Percentiles rank a stretch among this genome's conserved stretches.
phyloP scores from a whole-genome alignment of 805 yeast genomes.

The Scheffersomyces lignosus region DNA sequence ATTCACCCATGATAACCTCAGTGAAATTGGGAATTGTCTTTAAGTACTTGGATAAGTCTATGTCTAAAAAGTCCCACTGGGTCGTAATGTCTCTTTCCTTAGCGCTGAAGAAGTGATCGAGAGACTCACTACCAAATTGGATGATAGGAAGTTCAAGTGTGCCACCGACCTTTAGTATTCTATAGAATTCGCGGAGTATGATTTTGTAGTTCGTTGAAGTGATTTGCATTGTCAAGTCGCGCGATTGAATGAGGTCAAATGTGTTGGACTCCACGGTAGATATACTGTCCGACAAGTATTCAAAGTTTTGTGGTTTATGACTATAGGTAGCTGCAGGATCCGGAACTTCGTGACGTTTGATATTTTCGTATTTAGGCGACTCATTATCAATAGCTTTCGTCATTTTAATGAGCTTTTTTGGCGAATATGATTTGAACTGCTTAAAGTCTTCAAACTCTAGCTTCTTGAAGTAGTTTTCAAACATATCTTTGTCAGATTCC shows the following conservation, averaged over 20 bases:
- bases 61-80: slow-evolving; percentile 9
- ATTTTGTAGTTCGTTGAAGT: slow-evolving; percentile 23
- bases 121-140: slow-evolving; percentile 9
- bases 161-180: slow-evolving; percentile 39
- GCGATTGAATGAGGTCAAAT: slow-evolving; percentile 37
- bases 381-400: slow-evolving; percentile 19
- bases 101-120: slow-evolving; percentile 4
- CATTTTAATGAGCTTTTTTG: slow-evolving; percentile 19
- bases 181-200: slow-evolving; percentile 30
- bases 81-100: background rate
- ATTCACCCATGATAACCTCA: slow-evolving; percentile 20
- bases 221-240: slow-evolving; percentile 37
- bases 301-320: slow-evolving; percentile 33
- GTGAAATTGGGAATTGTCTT: slow-evolving; percentile 27
- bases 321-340: slow-evolving; percentile 14
- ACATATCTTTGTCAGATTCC: slow-evolving; percentile 21
- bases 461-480: slow-evolving; percentile 18
- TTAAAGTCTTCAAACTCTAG: slow-evolving; percentile 18
- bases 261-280: slow-evolving; percentile 6
- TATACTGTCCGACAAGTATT: slow-evolving; percentile 20
- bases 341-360: slow-evolving; percentile 14
- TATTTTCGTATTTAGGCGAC: slow-evolving; percentile 15
- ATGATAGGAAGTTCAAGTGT: slow-evolving; percentile 31
- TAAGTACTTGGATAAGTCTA: slow-evolving; percentile 9
- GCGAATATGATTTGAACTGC: slow-evolving; percentile 13